Percentiles rank a stretch among this genome's conserved stretches.
phyloP scores from a whole-genome alignment of 2,329 filamentous ascomycete genomes.

The Colletotrichum sp. region DNA sequence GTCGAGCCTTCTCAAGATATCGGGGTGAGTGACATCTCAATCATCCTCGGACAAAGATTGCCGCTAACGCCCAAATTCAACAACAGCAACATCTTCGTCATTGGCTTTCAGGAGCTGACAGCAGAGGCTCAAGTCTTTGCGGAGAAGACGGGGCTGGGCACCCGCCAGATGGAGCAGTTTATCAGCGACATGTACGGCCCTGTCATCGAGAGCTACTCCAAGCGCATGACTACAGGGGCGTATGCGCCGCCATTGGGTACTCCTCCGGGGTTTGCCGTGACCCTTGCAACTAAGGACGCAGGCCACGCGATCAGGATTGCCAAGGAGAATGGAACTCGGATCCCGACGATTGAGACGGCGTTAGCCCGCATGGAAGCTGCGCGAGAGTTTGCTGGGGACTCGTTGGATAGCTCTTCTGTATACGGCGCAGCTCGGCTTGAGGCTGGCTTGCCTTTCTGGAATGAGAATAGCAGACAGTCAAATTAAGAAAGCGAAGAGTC shows the following conservation, averaged over 20 bases:
- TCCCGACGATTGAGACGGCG: constrained; percentile 11
- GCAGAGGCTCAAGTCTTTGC: constrained; percentile 34
- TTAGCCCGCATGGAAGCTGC: constrained; percentile 8
- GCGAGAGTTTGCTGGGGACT: constrained; percentile 8
- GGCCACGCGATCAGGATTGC: constrained; percentile 11
- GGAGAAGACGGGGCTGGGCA: constrained; percentile 31
- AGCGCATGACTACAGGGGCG: constrained; percentile 29
- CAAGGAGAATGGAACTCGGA: not conserved
- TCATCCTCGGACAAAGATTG: not conserved
- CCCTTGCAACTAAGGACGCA: constrained; percentile 13
- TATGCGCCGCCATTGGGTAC: constrained; percentile 28
- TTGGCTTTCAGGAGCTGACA: constrained; percentile 28
- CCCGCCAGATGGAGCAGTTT: constrained; percentile 28
- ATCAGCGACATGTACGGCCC: constrained; percentile 33
- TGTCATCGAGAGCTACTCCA: constrained; percentile 30
- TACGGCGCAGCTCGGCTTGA: constrained; percentile 13
- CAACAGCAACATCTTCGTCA: constrained; percentile 38
- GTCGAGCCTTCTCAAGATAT: constrained; percentile 46
- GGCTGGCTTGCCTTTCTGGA: constrained; percentile 15
- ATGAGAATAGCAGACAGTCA: constrained; percentile 9
- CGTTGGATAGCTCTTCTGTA: constrained; percentile 8
- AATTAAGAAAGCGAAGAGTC: not conserved
- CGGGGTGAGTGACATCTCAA: constrained; percentile 30
- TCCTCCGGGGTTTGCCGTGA: constrained; percentile 5
- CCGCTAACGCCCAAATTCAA: not conserved